Base-by-base conservation (phyloP, 1,139 yeast species). In the Eremothecium sinecaudum region DNA sequence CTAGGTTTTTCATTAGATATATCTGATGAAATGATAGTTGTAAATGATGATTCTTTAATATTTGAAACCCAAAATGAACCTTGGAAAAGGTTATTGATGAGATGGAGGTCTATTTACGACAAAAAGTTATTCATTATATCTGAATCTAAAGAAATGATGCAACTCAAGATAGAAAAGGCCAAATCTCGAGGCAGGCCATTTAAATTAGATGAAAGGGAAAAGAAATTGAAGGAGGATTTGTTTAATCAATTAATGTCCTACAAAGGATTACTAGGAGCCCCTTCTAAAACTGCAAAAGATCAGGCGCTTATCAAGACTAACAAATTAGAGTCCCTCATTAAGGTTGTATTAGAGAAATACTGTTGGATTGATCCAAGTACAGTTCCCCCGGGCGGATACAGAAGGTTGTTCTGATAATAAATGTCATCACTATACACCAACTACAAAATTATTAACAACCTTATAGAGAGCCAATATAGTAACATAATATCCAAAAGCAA, bases 311-410 rank as follows among this genome's bases (percentile, higher is more conserved):
- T 27, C 14, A 27, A 27, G 6, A 27, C 30, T 4, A 27, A 27
- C 6, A 27, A 27, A 17, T 14, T 27, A 5, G 21, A 27, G 21
- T n/a, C 30, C n/a, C 30, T 27, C n/a, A 27, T 27, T 16, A 27
- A 27, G 17, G 14, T 27, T 17, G 30, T 33, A 10, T 17, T 33
- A 16, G 32, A 33, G 14, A 33, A 33, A 28, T 33, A 33, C 28
- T 33, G 32, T 24, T 33, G 36, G 36, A 32, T 33, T 2, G 32
- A 33, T 23, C 36, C 36, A 4, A 14, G 32, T 10, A 27, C 18
- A 3, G 36, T 33, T 6, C 36, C 36, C 9, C 28, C 14, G 9
- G 36, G 25, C 5, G 36, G 36, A 4, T 33, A 28, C 24, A 18
- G 20, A 9, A 33, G 33, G 28, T 28, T 28, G 28, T 28, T 20